Evolutionary conservation across 495 filamentous ascomycete genomes (phyloP), one percentile per base, ranked within the genome.

Genomic region (Penicillium salamii): DNA sequence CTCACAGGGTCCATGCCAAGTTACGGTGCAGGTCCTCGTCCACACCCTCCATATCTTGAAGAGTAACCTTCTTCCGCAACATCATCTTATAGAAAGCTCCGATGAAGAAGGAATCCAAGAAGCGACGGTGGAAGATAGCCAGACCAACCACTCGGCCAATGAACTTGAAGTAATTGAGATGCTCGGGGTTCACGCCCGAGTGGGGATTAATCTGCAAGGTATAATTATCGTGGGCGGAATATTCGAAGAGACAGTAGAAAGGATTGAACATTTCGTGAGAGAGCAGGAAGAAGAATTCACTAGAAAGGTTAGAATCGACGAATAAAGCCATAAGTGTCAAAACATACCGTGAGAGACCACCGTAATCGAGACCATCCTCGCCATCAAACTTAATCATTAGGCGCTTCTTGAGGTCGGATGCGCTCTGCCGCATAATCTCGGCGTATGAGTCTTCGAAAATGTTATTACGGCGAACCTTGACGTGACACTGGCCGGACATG

Each of bases 181-280:
- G 93, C 71, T 99, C 93, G 6, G 93, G 95, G 71, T 99, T 99
- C 70, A 99, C 97, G 54, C 93, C 93, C 50, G 93, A 99, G 66
- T 99, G 93, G 49, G 93, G 93, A 74, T 99, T 99, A 76, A 99
- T 99, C 73, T 99, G 93, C 49, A 99, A 85, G 46, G 93, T 99
- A 75, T 99, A 99, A 75, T 99, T 99, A 82, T 99, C 93, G 75
- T 99, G 93, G 23, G 93, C 93, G 53, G 93, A 97, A 68, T 99
- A 99, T 74, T 99, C 93, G 76, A 99, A 99, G 37, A 99, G 79
- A 72, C 93, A 99, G 75, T 99, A 99, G 75, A 99, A 99, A 45
- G 93, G 93, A 70, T 99, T 99, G 74, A 99, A 99, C 93, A 99
- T 99, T 77, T 99, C 93, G 71, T 99, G 93, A n/a, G 93, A 97